Base-by-base conservation (phyloP, 108 stramenopile genomes). In the Skeletonema grethae region DNA sequence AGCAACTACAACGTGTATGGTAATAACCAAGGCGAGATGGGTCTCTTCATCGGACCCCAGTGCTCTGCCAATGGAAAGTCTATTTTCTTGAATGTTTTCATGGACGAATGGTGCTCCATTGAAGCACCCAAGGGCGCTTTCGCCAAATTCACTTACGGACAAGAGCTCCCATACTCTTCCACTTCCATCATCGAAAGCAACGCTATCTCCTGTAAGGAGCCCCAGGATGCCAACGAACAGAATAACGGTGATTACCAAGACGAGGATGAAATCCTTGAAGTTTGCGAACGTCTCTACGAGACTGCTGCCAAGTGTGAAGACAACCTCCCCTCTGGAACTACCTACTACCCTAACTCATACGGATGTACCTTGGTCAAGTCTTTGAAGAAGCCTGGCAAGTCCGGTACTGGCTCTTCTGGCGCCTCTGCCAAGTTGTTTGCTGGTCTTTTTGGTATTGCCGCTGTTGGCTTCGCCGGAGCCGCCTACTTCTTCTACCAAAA, bases 261-360 rank as follows among this genome's bases (percentile, higher is more conserved):
- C 63, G 61, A 65, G 6, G 71, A 83, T 61, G 63, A 75, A 13
- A 75, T 86, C 32, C 63, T 73, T 61, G 89, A 93, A 20, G 86
- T 90, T 63, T 95, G 94, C 69, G 70, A 83, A 34, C 36, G 68
- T 15, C 70, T 92, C 0, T 92, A 95, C 64, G 85, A 86, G 16
- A 70, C 61, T 18, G 77, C 91, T 20, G 94, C 86, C 74, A 95
- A 95, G 82, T 95, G 94, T 82, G 94, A 95, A 67, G 72, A 71
- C 34, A 65, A 64, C 5, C 79, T 90, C 53, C 82, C 84, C 67
- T 89, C 86, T 57, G 86, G 77, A 29, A 69, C 60, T 32, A 76
- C 62, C 67, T 76, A 80, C 38, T 85, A 87, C 77, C 73, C 69
- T 28, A 69, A 75, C 57, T 81, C 82, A 32, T 62, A 72, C 55